Evolutionary conservation across 305 asterid species (phyloP).

Genomic region (Fraxinus platypoda): DNA sequence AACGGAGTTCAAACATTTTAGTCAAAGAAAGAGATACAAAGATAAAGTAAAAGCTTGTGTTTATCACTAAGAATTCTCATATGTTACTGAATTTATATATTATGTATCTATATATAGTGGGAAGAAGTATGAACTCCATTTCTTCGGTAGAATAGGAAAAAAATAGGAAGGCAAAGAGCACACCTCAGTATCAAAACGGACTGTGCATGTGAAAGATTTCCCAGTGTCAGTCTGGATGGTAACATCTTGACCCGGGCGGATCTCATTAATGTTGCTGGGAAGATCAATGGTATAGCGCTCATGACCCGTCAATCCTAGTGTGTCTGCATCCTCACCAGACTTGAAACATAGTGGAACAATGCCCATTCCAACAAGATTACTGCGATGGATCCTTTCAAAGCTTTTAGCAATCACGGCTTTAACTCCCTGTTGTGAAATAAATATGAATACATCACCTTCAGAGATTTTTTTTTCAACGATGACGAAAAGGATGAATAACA

Average conservation of each 20-base stretch:
- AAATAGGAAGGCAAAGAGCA: neutral
- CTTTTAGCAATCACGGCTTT: conserved; percentile 92
- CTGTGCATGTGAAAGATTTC: conserved; percentile 78
- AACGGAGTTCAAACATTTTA: neutral
- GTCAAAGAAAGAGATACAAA: neutral
- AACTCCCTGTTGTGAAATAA: conserved; percentile 52
- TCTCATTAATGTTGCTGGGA: conserved; percentile 62
- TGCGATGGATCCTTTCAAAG: conserved; percentile 93
- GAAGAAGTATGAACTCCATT: neutral
- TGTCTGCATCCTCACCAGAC: conserved; percentile 91
- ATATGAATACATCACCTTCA: neutral
- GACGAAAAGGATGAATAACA: neutral
- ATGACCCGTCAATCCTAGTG: conserved; percentile 82
- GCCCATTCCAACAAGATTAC: conserved; percentile 95
- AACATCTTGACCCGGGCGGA: conserved; percentile 89
- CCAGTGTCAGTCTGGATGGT: conserved; percentile 66
- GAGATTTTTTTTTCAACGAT: neutral
- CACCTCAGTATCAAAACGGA: conserved; percentile 93
- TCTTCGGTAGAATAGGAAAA: neutral
- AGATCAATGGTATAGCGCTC: conserved; percentile 86
- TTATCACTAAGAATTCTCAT: neutral
- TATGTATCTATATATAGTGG: neutral
- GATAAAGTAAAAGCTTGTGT: neutral
- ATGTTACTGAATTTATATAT: neutral
- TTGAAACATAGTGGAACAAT: conserved; percentile 87